Evolutionary conservation across 1,284 basidiomycete species (phyloP).

Genomic region (Macrocystidia cucumis): DNA sequence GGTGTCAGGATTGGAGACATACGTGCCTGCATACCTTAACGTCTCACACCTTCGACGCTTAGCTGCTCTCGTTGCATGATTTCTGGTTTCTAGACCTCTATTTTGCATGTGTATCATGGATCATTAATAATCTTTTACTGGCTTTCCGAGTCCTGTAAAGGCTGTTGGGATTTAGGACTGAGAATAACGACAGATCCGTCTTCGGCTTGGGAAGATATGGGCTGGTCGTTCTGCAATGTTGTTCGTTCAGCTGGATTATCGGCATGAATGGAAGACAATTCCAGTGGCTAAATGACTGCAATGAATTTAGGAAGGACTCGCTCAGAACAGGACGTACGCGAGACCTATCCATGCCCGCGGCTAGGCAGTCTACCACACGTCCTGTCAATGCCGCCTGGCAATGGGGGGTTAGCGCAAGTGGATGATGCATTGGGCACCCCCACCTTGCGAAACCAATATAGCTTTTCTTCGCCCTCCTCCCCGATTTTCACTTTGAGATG

Average conservation of each 20-base stretch:
- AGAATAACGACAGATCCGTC: no score
- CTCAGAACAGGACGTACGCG: conserved; percentile 14
- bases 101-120: no score
- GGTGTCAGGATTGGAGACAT: conserved; percentile 83
- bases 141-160: no score
- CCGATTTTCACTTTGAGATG: conserved; percentile 39
- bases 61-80: conserved; percentile 70
- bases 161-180: no score
- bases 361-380: conserved; percentile 39
- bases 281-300: conserved; percentile 18
- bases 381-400: conserved; percentile 35
- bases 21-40: conserved; percentile 81
- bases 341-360: conserved; percentile 24
- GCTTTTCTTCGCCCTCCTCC: conserved; percentile 26
- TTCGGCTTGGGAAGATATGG: conserved; percentile 30
- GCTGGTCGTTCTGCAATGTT: conserved; percentile 30
- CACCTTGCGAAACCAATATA: conserved; percentile 69
- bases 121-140: no score
- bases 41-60: conserved; percentile 77
- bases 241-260: conserved; percentile 15
- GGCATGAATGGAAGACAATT: conserved; percentile 17
- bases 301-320: background rate
- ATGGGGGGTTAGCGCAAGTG: conserved; percentile 3
- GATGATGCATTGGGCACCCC: conserved; percentile 4
- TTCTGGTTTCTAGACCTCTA: conserved; percentile 10